These are phyloP conservation scores for Aspergillus sparsus DNA, from an alignment of 495 filamentous ascomycete genomes.

Conservation along the genomic window DNA sequence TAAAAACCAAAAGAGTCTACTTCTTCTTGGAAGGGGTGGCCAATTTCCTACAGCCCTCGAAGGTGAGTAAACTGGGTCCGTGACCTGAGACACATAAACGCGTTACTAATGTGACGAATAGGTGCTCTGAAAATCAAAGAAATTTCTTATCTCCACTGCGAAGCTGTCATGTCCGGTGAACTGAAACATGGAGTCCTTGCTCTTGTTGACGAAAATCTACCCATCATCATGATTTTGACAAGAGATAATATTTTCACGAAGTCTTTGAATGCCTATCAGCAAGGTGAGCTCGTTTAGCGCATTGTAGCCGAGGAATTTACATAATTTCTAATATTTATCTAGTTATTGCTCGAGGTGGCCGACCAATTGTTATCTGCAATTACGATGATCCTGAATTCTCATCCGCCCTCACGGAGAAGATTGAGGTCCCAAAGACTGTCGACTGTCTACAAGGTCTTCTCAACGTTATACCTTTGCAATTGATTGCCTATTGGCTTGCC, in stretches of 20 bases:
- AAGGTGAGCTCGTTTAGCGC: constrained; percentile 60
- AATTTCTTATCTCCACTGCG: constrained; percentile 98
- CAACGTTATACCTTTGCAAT: constrained; percentile 95
- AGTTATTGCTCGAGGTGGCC: constrained; percentile 92
- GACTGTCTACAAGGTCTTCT: constrained; percentile 94
- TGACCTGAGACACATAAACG: background rate
- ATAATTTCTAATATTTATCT: constrained; percentile 20
- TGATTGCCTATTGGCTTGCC: constrained; percentile 98
- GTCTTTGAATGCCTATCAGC: constrained; percentile 97
- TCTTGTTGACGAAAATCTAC: constrained; percentile 94
- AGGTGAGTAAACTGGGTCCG: constrained; percentile 50
- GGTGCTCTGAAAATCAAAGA: constrained; percentile 98
- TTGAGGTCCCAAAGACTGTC: constrained; percentile 93
- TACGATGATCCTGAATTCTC: constrained; percentile 85
- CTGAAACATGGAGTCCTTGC: constrained; percentile 97
- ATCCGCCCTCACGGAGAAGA: constrained; percentile 84
- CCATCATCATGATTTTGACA: constrained; percentile 99
- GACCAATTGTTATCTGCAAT: constrained; percentile 99
- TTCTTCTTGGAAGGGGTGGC: constrained; percentile 89
- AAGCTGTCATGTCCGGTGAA: constrained; percentile 99
- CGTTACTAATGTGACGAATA: constrained; percentile 29
- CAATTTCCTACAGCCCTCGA: constrained; percentile 97
- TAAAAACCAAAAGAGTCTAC: constrained; percentile 94
- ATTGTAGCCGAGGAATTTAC: background rate
- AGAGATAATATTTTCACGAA: constrained; percentile 94